Conservation (phyloP, 176 grass and related monocot genomes). For the Phragmites australis region DNA sequence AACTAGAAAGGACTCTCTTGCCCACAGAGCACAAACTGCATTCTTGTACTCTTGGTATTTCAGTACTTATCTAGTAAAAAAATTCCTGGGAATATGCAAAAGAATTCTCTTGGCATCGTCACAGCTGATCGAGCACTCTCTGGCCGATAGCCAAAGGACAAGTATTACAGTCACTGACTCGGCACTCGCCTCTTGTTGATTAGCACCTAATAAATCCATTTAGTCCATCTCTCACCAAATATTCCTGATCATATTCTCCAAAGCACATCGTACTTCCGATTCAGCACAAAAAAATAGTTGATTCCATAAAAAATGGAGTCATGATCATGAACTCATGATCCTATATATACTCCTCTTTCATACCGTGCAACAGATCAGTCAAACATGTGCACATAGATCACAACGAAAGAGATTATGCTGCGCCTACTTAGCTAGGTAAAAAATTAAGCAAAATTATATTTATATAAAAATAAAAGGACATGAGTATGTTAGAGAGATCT, state of each 20-base stretch:
- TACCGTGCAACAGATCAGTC: neutral
- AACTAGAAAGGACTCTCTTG: neutral
- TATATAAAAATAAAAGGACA: neutral
- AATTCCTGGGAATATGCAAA: slow-evolving; percentile 30
- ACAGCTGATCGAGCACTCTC: neutral
- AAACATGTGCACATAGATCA: neutral
- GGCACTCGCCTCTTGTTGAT: neutral
- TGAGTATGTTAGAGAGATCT: neutral
- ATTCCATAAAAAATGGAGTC: neutral
- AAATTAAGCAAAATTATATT: too few species aligned
- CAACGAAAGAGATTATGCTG: neutral
- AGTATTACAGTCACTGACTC: neutral
- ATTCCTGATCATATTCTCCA: slow-evolving; percentile 29
- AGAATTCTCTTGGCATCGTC: slow-evolving; percentile 18
- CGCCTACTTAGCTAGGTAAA: neutral
- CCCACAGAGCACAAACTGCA: neutral
- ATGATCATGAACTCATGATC: neutral
- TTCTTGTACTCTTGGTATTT: slow-evolving; percentile 1
- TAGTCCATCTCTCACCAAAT: neutral
- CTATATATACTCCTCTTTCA: neutral
- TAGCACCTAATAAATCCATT: neutral
- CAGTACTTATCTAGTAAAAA: neutral
- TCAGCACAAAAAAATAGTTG: neutral
- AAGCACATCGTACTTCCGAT: neutral
- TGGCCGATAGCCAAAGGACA: slow-evolving; percentile 1